Evolutionary conservation across 2,329 filamentous ascomycete genomes (phyloP), one percentile per base, ranked within the genome.

Genomic region (Aspergillus udagawae): DNA sequence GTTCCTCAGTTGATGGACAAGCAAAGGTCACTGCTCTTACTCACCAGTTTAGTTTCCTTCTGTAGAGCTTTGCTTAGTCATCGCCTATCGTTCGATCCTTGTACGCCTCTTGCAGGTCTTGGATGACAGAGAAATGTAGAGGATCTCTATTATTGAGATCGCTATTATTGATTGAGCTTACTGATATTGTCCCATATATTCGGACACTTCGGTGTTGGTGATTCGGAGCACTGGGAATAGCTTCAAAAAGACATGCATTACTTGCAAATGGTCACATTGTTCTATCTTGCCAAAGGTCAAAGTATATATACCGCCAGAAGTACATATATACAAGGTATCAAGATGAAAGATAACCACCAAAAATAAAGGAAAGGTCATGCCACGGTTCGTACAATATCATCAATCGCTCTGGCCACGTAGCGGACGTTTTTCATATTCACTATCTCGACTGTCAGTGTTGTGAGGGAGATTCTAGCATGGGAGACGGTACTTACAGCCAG

Each of bases 371-470:
- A 28, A n/a, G 27, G 9, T 42, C 45, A 58, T 8, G 38, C 14
- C 9, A 58, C 53, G 28, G 27, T 58, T 29, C 56, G 56, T 10
- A 65, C 58, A 12, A 65, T 59, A 29, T 65, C 60, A 10, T 63
- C 55, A 20, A 65, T 60, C 2, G 54, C 57, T 47, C 32, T 58
- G 3, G 62, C 63, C 8, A 60, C 62, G 49, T 63, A 58, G 12
- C 45, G 42, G 23, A 62, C 59, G 42, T 64, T 65, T 7, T 27
- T 54, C 14, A 55, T 42, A 28, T 65, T 65, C 48, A 65, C 62
- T 62, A 45, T 44, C 7, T 8, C 23, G 42, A 14, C n/a, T 2
- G 8, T 45, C 20, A 45, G 21, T 45, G 8, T 45, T 12, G 8
- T 9, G 27, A 28, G n/a, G n/a, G 7, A 3, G 9, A 21, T 14